Evolutionary conservation across 2,329 filamentous ascomycete species (phyloP).

Genomic region (Davidsoniella virescens): DNA sequence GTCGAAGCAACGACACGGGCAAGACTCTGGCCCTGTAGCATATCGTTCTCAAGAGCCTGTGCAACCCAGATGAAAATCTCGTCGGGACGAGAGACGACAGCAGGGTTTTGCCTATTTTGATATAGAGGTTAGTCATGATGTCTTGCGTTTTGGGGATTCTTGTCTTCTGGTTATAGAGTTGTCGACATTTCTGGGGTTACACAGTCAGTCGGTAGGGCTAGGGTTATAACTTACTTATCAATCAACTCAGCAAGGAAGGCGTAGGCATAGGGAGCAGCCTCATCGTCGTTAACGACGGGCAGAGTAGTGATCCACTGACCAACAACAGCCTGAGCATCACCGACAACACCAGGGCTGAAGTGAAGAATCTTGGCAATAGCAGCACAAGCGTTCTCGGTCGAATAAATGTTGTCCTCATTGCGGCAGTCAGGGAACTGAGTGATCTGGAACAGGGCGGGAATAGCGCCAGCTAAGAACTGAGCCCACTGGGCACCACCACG

Average conservation of each 20-base stretch:
- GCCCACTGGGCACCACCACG: conserved; percentile 78
- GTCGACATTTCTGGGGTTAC: neutral
- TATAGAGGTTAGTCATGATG: conserved; percentile 2
- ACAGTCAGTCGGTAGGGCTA: neutral
- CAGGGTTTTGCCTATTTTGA: conserved; percentile 58
- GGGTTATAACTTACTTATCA: conserved; percentile 54
- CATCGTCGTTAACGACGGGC: conserved; percentile 86
- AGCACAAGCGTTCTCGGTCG: conserved; percentile 92
- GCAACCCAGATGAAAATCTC: conserved; percentile 76
- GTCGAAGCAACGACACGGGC: conserved; percentile 59
- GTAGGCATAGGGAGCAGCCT: conserved; percentile 92
- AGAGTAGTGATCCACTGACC: conserved; percentile 82
- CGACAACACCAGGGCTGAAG: conserved; percentile 65
- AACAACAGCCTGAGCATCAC: conserved; percentile 59
- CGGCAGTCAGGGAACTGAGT: conserved; percentile 68
- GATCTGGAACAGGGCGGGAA: conserved; percentile 73
- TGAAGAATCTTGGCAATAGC: conserved; percentile 95
- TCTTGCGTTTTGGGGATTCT: too few relatives aligned
- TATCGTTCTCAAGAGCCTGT: conserved; percentile 79
- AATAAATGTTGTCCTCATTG: conserved; percentile 86
- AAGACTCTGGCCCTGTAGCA: conserved; percentile 70
- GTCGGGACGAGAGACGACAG: conserved; percentile 58
- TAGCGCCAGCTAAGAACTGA: conserved; percentile 64
- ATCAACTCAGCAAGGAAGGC: conserved; percentile 82
- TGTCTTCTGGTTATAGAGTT: too few relatives aligned